Percentiles rank a stretch among this genome's conserved stretches.
These are phyloP conservation scores for Cucurbita ficifolia DNA, from an alignment of 306 rosid genomes.

Conservation along the genomic window DNA sequence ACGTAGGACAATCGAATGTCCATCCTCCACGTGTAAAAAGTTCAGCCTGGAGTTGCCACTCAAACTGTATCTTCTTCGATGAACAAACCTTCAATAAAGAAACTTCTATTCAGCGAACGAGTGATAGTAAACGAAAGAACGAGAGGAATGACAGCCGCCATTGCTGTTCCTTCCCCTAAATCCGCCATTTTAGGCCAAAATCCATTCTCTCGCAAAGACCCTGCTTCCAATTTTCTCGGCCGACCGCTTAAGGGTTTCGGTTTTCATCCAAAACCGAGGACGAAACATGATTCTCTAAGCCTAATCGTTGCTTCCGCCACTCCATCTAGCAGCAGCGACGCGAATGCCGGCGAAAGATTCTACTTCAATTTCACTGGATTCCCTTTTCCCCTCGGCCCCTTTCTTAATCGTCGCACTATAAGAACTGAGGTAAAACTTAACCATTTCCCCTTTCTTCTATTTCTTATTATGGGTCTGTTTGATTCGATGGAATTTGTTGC, in stretches of 20 bases:
- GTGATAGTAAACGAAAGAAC: not conserved
- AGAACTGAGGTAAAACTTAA: conserved; percentile 61
- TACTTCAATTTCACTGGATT: conserved; percentile 92
- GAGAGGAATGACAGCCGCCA: conserved; percentile 34
- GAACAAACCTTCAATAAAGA: no score
- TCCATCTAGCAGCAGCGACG: conserved; percentile 11
- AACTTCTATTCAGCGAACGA: not conserved
- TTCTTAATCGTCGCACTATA: conserved; percentile 64
- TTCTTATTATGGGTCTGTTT: not conserved
- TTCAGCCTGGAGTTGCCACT: conserved; percentile 26
- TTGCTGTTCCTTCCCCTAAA: conserved; percentile 43
- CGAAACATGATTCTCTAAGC: conserved; percentile 22
- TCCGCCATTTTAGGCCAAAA: conserved; percentile 35
- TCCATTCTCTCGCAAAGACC: conserved; percentile 24
- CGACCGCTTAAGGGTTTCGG: conserved; percentile 37
- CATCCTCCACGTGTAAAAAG: conserved; percentile 62
- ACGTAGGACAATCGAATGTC: conserved; percentile 17
- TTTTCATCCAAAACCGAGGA: conserved; percentile 29
- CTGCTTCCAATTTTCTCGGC: conserved; percentile 26
- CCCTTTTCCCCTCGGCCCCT: conserved; percentile 97
- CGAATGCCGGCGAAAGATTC: conserved; percentile 41
- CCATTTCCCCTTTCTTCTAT: not conserved
- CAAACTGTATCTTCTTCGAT: not conserved
- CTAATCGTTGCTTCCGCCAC: conserved; percentile 43
- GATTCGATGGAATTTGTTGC: not conserved